A percentile compares a stretch with the other conserved stretches of the same genome.
phyloP scores from a whole-genome alignment of 2,329 filamentous ascomycete genomes.

The Lithohypha guttulata region DNA sequence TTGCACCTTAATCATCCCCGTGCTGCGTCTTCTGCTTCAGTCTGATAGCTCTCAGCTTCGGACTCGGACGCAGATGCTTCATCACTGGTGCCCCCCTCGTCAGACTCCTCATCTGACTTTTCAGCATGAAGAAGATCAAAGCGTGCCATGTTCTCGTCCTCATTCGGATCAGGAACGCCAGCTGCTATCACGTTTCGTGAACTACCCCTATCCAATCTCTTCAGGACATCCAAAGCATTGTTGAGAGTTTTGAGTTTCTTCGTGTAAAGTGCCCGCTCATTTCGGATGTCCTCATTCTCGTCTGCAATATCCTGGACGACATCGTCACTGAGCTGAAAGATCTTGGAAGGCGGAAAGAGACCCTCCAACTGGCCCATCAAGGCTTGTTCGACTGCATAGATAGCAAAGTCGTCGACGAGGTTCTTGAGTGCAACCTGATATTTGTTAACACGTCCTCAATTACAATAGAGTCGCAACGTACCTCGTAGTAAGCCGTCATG shows the following conservation, averaged over 20 bases:
- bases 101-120: too few species aligned
- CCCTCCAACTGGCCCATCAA: constrained; percentile 33
- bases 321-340: constrained; percentile 29
- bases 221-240: constrained; percentile 25
- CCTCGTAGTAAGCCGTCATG: constrained; percentile 40
- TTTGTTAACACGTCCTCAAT: neutral
- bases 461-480: constrained; percentile 12
- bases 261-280: constrained; percentile 10
- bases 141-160: too few species aligned
- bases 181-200: too few species aligned
- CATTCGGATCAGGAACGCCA: too few species aligned
- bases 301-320: constrained; percentile 26
- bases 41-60: too few species aligned
- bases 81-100: too few species aligned
- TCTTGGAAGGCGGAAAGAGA: constrained; percentile 32
- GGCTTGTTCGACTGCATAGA: constrained; percentile 40
- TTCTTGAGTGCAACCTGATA: constrained; percentile 34
- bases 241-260: constrained; percentile 14
- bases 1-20: too few species aligned
- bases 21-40: too few species aligned
- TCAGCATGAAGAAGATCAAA: too few species aligned
- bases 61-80: too few species aligned
- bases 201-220: constrained; percentile 22
- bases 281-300: constrained; percentile 13
- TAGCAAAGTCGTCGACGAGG: constrained; percentile 40